These are phyloP conservation scores for Rhizomucor pusillus DNA, from an alignment of 371 early-diverging fungal species.

Conservation along the genomic window DNA sequence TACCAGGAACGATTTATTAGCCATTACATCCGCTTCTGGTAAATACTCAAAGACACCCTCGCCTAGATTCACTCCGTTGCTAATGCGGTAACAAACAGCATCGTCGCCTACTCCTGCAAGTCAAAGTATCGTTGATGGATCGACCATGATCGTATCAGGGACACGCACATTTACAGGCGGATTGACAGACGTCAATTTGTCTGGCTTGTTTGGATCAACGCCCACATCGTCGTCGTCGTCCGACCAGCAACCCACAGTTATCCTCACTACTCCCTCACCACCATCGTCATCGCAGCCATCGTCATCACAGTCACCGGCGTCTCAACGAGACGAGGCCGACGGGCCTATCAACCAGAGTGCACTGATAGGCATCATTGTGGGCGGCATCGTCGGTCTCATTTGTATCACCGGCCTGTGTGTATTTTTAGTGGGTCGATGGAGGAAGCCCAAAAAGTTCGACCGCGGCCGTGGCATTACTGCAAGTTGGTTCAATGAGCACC, in stretches of 20 bases:
- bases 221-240: neutral
- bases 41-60: no score
- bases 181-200: conserved; percentile 14
- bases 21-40: no score
- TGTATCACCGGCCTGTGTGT: neutral
- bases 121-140: no score
- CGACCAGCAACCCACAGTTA: neutral
- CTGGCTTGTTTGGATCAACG: conserved; percentile 10
- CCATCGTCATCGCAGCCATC: no score
- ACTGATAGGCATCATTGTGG: conserved; percentile 9
- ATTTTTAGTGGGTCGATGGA: neutral
- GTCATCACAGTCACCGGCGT: conserved; percentile 3
- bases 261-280: neutral
- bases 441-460: conserved; percentile 11
- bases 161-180: conserved; percentile 12
- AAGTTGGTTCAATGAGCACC: conserved; percentile 16
- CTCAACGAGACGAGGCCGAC: neutral
- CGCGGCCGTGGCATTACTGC: conserved; percentile 20
- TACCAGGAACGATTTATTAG: no score
- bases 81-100: no score
- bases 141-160: no score
- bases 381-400: neutral
- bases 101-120: no score
- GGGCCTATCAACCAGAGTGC: conserved; percentile 4
- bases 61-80: no score